These are phyloP conservation scores for Fusarium succisae DNA, from an alignment of 2,329 filamentous ascomycete genomes.

Conservation along the genomic window DNA sequence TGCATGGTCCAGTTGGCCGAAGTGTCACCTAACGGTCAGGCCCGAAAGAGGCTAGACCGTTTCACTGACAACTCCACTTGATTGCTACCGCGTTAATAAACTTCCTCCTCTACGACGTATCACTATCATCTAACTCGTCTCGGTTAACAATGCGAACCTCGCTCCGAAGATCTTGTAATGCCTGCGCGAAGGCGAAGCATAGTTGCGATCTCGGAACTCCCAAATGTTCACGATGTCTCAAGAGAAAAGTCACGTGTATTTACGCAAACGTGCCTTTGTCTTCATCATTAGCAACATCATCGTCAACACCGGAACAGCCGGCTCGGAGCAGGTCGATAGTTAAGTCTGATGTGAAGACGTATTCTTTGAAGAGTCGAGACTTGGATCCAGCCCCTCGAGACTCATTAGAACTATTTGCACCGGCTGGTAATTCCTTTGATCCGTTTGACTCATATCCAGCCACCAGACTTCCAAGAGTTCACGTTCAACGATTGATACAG, in stretches of 20 bases:
- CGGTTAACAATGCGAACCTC: constrained; percentile 58
- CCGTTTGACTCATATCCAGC: constrained; percentile 66
- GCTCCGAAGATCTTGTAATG: constrained; percentile 65
- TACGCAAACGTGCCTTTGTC: constrained; percentile 65
- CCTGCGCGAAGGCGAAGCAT: constrained; percentile 65
- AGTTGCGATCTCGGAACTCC: constrained; percentile 65
- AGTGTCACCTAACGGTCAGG: background rate
- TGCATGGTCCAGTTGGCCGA: background rate
- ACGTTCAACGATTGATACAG: constrained; percentile 65
- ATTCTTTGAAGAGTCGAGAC: background rate
- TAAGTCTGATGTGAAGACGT: background rate
- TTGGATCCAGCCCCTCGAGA: background rate
- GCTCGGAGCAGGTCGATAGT: background rate
- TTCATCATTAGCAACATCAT: constrained; percentile 3
- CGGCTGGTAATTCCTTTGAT: constrained; percentile 54
- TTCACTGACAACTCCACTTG: constrained; percentile 1
- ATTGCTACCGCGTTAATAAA: constrained; percentile 8
- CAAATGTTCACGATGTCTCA: constrained; percentile 63
- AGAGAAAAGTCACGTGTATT: constrained; percentile 56
- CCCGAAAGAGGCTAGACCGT: background rate
- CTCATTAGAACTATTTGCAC: constrained; percentile 27
- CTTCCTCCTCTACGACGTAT: constrained; percentile 8
- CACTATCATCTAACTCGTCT: constrained; percentile 9
- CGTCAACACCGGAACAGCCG: constrained; percentile 9
- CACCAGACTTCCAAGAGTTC: constrained; percentile 59